Base-by-base conservation (phyloP, 2,329 filamentous ascomycete species). In the Aspergillus sergii region DNA sequence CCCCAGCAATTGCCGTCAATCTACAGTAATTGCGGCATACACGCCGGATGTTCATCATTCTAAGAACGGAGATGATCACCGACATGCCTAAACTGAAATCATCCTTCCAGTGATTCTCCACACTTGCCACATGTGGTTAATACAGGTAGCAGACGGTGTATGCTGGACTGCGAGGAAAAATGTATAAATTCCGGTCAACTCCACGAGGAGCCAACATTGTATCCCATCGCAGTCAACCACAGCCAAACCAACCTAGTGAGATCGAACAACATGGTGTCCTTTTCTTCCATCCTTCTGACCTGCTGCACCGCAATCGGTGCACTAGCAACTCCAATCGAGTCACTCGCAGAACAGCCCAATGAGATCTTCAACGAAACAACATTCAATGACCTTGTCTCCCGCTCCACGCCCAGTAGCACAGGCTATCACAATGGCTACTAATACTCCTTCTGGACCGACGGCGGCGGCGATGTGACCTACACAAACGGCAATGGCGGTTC, bases 371-470 rank as follows among this genome's bases (percentile, higher is more conserved):
- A 58, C 19, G 58, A 36, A 58, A 66, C 57, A 6, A 21, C 32
- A 34, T 9, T 63, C 34, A 54, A 58, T 41, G 54, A 62, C 10
- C 58, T 66, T n/a, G 26, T 58, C 14, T 45, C 43, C 53, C 67
- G 66, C n/a, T 66, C 68, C 57, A 73, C 72, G 10, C 59, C 63
- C 32, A 78, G 62, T 65, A 59, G 68, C 39, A 75, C 71, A 28
- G 77, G 75, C 53, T 75, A 66, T 6, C 72, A 73, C 67, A 77
- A 80, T 57, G 82, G 82, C 11, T 84, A 78, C 70, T 84, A 79
- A 70, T 84, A 82, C 64, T 82, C 78, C 4, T 84, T 78, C 74
- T 84, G 82, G 82, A 81, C 81, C 54, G 81, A 84, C 50, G 80
- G 79, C 1, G 79, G 75, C 51, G 80, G 76, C 23, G 70, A 68